Percentiles rank a stretch among this genome's conserved stretches.
Evolutionary conservation across 495 filamentous ascomycete genomes (phyloP).

Genomic region (Haplographium delicatum): DNA sequence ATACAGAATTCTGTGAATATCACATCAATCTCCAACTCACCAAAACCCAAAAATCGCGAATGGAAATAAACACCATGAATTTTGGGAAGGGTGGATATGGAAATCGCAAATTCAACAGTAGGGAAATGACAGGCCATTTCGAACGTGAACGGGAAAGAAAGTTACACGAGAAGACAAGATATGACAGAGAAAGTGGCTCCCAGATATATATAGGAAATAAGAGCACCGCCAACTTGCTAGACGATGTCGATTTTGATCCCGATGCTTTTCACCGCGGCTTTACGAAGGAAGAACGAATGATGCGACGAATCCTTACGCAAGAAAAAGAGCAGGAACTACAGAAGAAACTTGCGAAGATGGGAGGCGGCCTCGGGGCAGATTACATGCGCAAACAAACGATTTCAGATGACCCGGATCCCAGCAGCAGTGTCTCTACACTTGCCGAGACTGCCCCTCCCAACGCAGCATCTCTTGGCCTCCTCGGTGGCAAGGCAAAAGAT

Average conservation of each 20-base stretch:
- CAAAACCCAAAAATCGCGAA: conserved; percentile 61
- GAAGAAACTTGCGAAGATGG: conserved; percentile 55
- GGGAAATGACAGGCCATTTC: conserved; percentile 17
- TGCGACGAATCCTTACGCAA: conserved; percentile 36
- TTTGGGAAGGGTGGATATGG: conserved; percentile 39
- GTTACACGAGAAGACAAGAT: conserved; percentile 41
- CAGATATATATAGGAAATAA: conserved; percentile 55
- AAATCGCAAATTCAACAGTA: conserved; percentile 18
- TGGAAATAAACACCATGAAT: conserved; percentile 72
- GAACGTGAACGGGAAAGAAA: conserved; percentile 30
- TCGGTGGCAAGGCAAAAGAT: conserved; percentile 47
- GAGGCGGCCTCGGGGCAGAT: conserved; percentile 66
- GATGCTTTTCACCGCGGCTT: conserved; percentile 48
- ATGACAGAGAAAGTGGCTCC: conserved; percentile 54
- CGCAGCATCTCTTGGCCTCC: conserved; percentile 50
- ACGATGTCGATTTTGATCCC: conserved; percentile 58
- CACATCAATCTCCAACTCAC: conserved; percentile 77
- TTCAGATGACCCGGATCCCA: conserved; percentile 13
- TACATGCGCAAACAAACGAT: conserved; percentile 57
- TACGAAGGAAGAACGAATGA: conserved; percentile 27
- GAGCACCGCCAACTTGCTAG: conserved; percentile 56
- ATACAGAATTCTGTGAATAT: conserved; percentile 89
- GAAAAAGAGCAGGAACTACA: conserved; percentile 81
- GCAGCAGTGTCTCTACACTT: background rate
- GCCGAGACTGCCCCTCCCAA: conserved; percentile 27